These are phyloP conservation scores for Asterella californica DNA, from an alignment of 225 moss, liverwort and hornwort genomes.

Conservation along the genomic window DNA sequence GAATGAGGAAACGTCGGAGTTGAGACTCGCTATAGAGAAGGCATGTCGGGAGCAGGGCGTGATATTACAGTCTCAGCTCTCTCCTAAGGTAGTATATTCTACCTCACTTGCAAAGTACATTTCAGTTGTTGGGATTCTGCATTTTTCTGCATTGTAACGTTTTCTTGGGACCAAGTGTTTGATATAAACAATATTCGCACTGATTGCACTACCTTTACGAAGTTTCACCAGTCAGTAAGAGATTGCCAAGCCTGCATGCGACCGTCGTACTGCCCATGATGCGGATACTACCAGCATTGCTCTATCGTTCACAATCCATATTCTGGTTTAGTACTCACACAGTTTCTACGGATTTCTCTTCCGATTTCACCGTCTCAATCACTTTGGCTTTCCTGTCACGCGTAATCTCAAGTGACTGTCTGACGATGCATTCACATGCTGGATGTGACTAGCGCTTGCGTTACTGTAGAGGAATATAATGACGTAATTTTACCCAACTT, in stretches of 20 bases:
- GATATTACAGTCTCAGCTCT: slow-evolving; percentile 48
- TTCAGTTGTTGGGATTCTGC: too few species aligned
- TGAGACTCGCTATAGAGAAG: slow-evolving; percentile 83
- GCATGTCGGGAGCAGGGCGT: slow-evolving; percentile 90
- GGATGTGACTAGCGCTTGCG: not conserved
- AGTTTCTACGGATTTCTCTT: not conserved
- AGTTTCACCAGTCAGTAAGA: not conserved
- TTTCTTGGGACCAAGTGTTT: too few species aligned
- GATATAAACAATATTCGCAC: not conserved
- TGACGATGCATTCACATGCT: not conserved
- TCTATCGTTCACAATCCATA: not conserved
- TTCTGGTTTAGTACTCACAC: not conserved
- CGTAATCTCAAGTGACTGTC: too few species aligned
- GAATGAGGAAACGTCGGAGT: slow-evolving; percentile 67
- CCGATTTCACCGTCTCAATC: not conserved
- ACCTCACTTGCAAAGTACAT: not conserved
- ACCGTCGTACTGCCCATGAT: not conserved
- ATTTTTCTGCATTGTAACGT: too few species aligned
- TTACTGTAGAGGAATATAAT: not conserved
- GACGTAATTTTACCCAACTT: not conserved
- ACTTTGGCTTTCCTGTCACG: not conserved
- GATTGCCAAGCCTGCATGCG: not conserved
- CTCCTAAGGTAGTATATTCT: slow-evolving; percentile 49
- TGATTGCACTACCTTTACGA: not conserved
- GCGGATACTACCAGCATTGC: not conserved